A percentile compares a stretch with the other conserved stretches of the same genome.
phyloP scores from a whole-genome alignment of 192 early-diverging fungal genomes.

The Backusella tuberculispora region DNA sequence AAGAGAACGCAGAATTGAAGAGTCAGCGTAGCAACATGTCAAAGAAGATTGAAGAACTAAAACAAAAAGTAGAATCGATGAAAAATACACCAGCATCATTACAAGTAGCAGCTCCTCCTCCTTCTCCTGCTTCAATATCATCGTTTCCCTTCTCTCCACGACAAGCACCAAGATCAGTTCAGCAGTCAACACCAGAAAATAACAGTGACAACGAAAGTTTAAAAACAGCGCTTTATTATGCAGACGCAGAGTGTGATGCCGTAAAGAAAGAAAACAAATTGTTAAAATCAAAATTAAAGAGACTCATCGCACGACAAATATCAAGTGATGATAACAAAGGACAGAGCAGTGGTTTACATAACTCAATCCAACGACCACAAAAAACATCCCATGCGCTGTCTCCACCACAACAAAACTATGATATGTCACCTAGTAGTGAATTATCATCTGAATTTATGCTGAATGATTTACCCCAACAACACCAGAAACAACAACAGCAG shows the following conservation, averaged over 20 bases:
- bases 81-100: neutral
- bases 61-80: neutral
- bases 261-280: neutral
- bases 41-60: neutral
- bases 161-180: too few relatives aligned
- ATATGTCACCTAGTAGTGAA: neutral
- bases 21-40: neutral
- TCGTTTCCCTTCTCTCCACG: too few relatives aligned
- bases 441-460: neutral
- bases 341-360: neutral
- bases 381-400: neutral
- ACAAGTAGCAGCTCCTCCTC: neutral
- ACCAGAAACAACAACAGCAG: neutral
- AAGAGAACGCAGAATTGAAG: neutral
- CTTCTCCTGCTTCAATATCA: too few relatives aligned
- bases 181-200: neutral
- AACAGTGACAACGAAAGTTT: neutral
- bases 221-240: neutral
- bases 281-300: neutral
- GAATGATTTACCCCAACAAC: neutral
- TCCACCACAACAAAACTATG: neutral
- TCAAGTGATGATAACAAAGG: neutral
- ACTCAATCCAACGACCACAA: neutral
- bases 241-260: neutral
- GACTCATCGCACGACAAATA: neutral